Percentiles rank a stretch among this genome's conserved stretches.
phyloP scores from a whole-genome alignment of 306 rosid species.

The Medicago arabica region DNA sequence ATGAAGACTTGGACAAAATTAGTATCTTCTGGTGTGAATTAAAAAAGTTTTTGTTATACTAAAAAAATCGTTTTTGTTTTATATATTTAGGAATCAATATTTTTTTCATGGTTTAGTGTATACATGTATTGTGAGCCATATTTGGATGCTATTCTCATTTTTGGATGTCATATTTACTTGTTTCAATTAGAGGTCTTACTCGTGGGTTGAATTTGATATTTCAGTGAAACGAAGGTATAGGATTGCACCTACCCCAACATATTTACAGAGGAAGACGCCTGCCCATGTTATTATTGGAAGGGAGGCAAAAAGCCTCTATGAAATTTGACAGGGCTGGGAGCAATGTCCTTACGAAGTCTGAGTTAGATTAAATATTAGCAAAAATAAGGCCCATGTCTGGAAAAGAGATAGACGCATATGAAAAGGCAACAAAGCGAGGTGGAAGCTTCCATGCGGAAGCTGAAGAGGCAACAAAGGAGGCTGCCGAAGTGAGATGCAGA shows the following conservation, averaged over 20 bases:
- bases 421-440: slow-evolving; percentile 37
- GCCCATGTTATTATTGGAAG: slow-evolving; percentile 47
- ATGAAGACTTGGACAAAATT: slow-evolving; percentile 2
- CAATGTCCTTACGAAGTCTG: too few relatives aligned
- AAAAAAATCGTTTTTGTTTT: not conserved
- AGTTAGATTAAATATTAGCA: slow-evolving; percentile 68
- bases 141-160: slow-evolving; percentile 33
- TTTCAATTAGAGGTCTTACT: slow-evolving; percentile 37
- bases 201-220: slow-evolving; percentile 34
- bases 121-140: slow-evolving; percentile 14
- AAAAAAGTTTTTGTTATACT: not conserved
- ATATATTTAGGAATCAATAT: not conserved
- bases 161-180: slow-evolving; percentile 2
- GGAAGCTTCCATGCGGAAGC: slow-evolving; percentile 92
- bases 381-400: slow-evolving; percentile 79
- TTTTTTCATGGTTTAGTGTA: slow-evolving; percentile 26
- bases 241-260: slow-evolving; percentile 61
- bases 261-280: slow-evolving; percentile 62
- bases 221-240: slow-evolving; percentile 81
- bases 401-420: slow-evolving; percentile 46
- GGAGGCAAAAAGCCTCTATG: slow-evolving; percentile 59
- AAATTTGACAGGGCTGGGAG: slow-evolving; percentile 60
- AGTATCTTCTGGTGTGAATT: not conserved
- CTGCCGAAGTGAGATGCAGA: slow-evolving; percentile 72
- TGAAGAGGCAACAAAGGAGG: slow-evolving; percentile 87